A percentile compares a stretch with the other conserved stretches of the same genome.
These are phyloP conservation scores for Zygoascus bituminiphila DNA, from an alignment of 805 yeast species.

Conservation along the genomic window DNA sequence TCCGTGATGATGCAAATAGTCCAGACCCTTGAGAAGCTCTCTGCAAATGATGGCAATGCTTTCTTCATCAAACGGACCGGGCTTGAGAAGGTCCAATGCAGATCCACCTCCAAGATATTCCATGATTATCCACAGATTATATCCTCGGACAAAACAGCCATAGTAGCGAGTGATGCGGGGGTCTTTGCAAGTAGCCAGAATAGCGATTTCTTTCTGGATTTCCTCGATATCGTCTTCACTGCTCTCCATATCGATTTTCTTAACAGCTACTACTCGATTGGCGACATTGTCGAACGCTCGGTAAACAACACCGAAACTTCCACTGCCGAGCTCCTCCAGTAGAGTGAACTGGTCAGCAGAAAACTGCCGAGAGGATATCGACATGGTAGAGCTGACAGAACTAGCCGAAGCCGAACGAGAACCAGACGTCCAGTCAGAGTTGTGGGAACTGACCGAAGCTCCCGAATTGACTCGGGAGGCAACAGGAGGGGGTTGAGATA, in stretches of 20 bases:
- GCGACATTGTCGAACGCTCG: constrained; percentile 42
- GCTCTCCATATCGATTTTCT: constrained; percentile 58
- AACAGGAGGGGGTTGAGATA: neutral
- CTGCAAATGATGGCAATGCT: constrained; percentile 45
- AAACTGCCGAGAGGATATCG: constrained; percentile 15
- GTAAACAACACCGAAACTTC: constrained; percentile 73
- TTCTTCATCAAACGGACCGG: constrained; percentile 46
- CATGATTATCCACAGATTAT: constrained; percentile 73
- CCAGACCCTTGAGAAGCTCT: constrained; percentile 52
- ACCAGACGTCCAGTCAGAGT: constrained; percentile 2
- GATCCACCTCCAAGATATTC: constrained; percentile 77
- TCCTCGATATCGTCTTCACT: constrained; percentile 60
- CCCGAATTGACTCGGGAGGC: neutral
- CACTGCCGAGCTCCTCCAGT: constrained; percentile 56
- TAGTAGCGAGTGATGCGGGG: constrained; percentile 56
- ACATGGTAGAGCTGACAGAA: constrained; percentile 4
- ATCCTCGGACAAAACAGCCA: constrained; percentile 64
- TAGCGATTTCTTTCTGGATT: constrained; percentile 62
- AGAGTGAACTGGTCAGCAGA: constrained; percentile 40
- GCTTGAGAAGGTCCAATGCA: constrained; percentile 48
- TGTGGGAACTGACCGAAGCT: neutral
- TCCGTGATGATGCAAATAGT: constrained; percentile 59
- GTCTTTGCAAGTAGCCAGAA: constrained; percentile 57
- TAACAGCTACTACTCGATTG: constrained; percentile 14
- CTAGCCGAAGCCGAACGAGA: constrained; percentile 4